Evolutionary conservation across 441 rosid species (phyloP).

Genomic region (Pelargonium australe): DNA sequence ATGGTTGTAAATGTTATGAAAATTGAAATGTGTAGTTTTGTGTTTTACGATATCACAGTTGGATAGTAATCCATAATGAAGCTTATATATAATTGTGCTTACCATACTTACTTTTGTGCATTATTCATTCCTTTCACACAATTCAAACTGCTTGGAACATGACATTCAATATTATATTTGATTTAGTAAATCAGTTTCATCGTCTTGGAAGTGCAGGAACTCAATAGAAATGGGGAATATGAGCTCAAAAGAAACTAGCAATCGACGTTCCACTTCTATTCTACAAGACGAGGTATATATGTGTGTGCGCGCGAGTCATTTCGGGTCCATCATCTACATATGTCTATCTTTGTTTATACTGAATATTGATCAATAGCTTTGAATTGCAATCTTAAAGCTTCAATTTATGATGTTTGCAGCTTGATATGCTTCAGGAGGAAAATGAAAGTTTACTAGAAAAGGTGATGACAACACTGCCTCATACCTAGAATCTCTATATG

Average conservation of each 20-base stretch:
- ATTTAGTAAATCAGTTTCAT: background rate
- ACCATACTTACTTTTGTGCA: too few species aligned
- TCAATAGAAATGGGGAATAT: conserved; percentile 41
- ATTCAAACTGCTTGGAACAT: too few species aligned
- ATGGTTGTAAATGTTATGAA: too few species aligned
- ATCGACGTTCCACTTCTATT: conserved; percentile 46
- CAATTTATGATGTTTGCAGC: conserved; percentile 30
- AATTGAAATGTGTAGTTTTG: too few species aligned
- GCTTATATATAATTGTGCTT: too few species aligned
- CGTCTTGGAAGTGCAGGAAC: conserved; percentile 21
- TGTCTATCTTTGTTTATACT: too few species aligned
- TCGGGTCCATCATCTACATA: too few species aligned
- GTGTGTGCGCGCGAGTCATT: background rate
- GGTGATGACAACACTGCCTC: conserved; percentile 37
- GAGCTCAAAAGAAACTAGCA: conserved; percentile 37
- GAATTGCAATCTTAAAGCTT: background rate
- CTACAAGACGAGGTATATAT: conserved; percentile 54
- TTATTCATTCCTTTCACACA: too few species aligned
- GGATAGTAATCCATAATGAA: too few species aligned
- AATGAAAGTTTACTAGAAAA: conserved; percentile 57
- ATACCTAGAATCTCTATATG: too few species aligned
- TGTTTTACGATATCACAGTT: too few species aligned
- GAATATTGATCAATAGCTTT: too few species aligned
- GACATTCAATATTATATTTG: background rate
- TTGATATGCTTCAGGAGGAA: conserved; percentile 64